Evolutionary conservation across 1,284 basidiomycete genomes (phyloP), one percentile per base, ranked within the genome.

Genomic region (Entoloma clypeatum): DNA sequence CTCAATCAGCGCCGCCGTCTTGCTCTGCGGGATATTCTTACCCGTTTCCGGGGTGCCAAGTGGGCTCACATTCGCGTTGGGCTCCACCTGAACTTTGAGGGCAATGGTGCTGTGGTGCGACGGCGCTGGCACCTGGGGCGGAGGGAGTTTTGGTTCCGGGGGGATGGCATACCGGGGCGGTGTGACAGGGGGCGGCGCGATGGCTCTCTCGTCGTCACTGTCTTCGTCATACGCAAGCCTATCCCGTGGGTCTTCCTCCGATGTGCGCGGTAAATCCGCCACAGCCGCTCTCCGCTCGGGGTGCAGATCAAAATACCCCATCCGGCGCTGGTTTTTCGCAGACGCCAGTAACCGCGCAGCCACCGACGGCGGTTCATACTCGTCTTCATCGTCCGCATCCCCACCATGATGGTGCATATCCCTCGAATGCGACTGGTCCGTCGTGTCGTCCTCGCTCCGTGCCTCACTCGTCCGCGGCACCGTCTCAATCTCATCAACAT

Each of bases 291-390:
- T 52, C 52, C 74, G 54, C 44, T 72, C 65, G 39, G 67, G 64
- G 54, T 87, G 83, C 10, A 85, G 53, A 54, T 86, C 84, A 57
- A 86, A 86, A 58, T 86, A 87, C 0, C 80, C 79, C 26, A 77
- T 35, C 11, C 79, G 68, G 28, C 63, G 65, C 47, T 72, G 63
- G 36, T 60, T 53, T 33, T 46, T 56, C 31, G 55, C n/a, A n/a
- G n/a, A n/a, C n/a, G n/a, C 56, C 53, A 48, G 53, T 46, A 49
- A 62, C 41, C 46, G 51, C 23, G 57, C 57, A 17, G 46, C 53
- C 42, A 54, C 41, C 17, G 42, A 51, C 41, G 21, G 44, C 31
- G 14, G 54, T 27, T 18, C 25, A 55, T n/a, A n/a, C 7, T 64
- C 62, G n/a, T 60, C 62, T 19, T 61, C 57, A n/a, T 66, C 65